Evolutionary conservation across 768 basidiomycete species (phyloP).

Genomic region (Tricholoma sp.): DNA sequence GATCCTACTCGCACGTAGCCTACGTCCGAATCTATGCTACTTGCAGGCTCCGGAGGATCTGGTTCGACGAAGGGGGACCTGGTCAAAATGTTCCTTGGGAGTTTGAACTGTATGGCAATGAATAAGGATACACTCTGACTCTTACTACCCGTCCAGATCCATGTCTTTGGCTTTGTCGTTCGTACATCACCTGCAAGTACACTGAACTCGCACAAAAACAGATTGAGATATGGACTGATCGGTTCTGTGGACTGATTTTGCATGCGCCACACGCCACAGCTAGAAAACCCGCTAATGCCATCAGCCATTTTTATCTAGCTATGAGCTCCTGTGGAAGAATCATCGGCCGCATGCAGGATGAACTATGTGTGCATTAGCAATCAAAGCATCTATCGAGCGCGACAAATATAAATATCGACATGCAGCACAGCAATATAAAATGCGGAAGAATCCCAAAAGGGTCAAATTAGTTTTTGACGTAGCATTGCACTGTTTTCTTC

Average conservation of each 20-base stretch:
- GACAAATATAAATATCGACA: not conserved
- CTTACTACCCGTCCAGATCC: not conserved
- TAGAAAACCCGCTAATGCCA: too few relatives aligned
- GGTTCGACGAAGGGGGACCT: slow-evolving; percentile 60
- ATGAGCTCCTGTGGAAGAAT: not conserved
- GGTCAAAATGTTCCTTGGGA: slow-evolving; percentile 64
- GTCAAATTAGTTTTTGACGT: slow-evolving; percentile 11
- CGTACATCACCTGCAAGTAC: not conserved
- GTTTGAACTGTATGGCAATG: slow-evolving; percentile 56
- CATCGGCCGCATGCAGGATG: not conserved
- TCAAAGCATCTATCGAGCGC: not conserved
- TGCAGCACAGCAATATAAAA: slow-evolving; percentile 2
- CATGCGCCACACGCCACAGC: too few relatives aligned
- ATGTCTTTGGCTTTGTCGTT: not conserved
- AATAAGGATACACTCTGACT: slow-evolving; percentile 3
- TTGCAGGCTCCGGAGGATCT: slow-evolving; percentile 71
- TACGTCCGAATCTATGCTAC: slow-evolving; percentile 75
- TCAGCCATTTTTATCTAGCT: not conserved
- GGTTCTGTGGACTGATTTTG: too few relatives aligned
- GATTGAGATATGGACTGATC: too few relatives aligned
- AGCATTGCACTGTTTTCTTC: slow-evolving; percentile 31
- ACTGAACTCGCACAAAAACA: too few relatives aligned
- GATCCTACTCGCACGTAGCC: slow-evolving; percentile 60
- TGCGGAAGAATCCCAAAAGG: not conserved
- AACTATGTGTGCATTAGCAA: not conserved